Evolutionary conservation across 495 filamentous ascomycete genomes (phyloP), one percentile per base, ranked within the genome.

Genomic region (Podospora didyma): DNA sequence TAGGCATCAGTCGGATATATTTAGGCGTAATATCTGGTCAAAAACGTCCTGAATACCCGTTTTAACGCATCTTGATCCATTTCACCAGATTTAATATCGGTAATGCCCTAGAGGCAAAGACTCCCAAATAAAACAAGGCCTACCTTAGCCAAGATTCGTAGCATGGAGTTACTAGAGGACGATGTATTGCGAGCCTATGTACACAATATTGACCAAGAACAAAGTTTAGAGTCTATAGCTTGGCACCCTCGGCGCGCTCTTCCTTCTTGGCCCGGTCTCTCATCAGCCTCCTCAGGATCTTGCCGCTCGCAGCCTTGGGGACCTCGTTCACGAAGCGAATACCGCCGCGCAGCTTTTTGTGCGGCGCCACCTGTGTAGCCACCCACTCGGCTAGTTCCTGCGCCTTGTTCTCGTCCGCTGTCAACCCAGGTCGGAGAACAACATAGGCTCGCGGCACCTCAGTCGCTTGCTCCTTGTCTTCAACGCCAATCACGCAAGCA

Each of bases 381-480:
- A 95, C 64, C 82, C 84, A 93, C 1, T 76, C 66, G 14, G 77
- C 58, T 16, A 94, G 82, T 49, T 89, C 83, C 47, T 77, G 69
- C 7, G 79, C 87, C 51, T 81, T 85, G 35, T 78, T 75, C 7
- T 79, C 74, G 21, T 68, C 73, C 3, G 65, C 60, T 9, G 12
- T n/a, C 23, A 24, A 23, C 12, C 46, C 46, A 7, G 20, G 12
- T 16, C 74, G 71, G 34, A 84, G 82, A 24, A 94, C 90, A 6
- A 96, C 72, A 65, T 89, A 96, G 12, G 92, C 92, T 45, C 90
- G 71, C 0, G 93, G 93, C 2, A 95, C 84, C 61, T 97, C 93
- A 0, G 86, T 89, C 1, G 86, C 88, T 49, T 86, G 80, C 1
- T 77, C 76, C 12, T 82, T 73, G 65, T 87, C 81, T 56, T 89